These are phyloP conservation scores for Colletotrichum sublineola DNA, from an alignment of 2,329 filamentous ascomycete species.

Conservation along the genomic window DNA sequence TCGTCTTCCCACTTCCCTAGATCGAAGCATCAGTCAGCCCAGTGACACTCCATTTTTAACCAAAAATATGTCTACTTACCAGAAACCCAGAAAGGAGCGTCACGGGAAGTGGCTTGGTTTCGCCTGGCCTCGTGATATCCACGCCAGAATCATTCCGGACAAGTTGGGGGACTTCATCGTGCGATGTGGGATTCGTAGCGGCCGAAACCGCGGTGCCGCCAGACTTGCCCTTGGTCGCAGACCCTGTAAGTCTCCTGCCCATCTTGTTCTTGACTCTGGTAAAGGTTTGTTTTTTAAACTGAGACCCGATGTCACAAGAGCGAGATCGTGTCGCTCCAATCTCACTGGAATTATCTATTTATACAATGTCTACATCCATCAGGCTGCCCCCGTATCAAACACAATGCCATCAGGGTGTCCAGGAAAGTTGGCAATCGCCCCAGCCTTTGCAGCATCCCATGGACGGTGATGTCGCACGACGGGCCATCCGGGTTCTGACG, in stretches of 20 bases:
- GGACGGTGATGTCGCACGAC: constrained; percentile 1
- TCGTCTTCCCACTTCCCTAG: constrained; percentile 79
- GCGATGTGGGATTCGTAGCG: not conserved
- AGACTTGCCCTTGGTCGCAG: constrained; percentile 22
- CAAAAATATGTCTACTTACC: constrained; percentile 49
- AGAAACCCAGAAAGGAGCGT: constrained; percentile 73
- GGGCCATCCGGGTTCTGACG: constrained; percentile 36
- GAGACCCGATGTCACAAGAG: not conserved
- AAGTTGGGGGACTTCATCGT: constrained; percentile 21
- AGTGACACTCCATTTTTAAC: too few relatives aligned
- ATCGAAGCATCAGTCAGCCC: not conserved
- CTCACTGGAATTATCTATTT: not conserved
- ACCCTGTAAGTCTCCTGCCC: constrained; percentile 31
- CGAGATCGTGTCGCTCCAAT: not conserved
- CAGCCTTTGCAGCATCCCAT: not conserved
- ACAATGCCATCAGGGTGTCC: constrained; percentile 37
- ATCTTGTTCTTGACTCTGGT: not conserved
- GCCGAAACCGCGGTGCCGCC: constrained; percentile 15
- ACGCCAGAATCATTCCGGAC: constrained; percentile 34
- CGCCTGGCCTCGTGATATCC: constrained; percentile 7
- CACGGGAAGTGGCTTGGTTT: constrained; percentile 62
- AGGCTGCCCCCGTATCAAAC: not conserved
- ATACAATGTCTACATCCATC: not conserved
- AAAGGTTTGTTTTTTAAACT: too few relatives aligned
- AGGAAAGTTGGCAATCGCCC: not conserved